Evolutionary conservation across 2,329 filamentous ascomycete genomes (phyloP).

Genomic region (Epichloe brachyelytri): DNA sequence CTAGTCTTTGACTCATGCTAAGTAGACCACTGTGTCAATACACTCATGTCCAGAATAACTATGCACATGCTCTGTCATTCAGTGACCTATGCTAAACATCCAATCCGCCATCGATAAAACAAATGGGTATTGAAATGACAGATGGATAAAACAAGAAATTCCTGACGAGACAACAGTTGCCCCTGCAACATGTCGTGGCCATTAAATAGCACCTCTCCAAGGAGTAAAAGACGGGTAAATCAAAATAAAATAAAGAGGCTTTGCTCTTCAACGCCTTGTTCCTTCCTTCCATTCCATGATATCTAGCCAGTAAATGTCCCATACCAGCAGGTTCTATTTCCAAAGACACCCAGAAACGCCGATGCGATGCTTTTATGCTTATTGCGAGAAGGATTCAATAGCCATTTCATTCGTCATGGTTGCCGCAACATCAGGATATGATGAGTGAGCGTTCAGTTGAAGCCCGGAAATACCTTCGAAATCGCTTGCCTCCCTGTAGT

Average conservation of each 20-base stretch:
- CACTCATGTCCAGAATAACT: too few species aligned
- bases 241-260: neutral
- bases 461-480: conserved; percentile 7
- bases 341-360: conserved; percentile 1
- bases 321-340: neutral
- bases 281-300: conserved; percentile 1
- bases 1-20: too few species aligned
- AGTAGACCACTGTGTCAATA: too few species aligned
- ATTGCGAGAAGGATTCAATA: neutral
- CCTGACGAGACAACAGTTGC: neutral
- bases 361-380: conserved; percentile 1
- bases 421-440: neutral
- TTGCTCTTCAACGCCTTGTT: neutral
- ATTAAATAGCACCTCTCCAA: neutral
- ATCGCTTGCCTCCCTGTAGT: conserved; percentile 5
- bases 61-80: too few species aligned
- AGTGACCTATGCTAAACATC: neutral
- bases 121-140: neutral
- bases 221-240: neutral
- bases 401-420: conserved; percentile 2
- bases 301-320: neutral
- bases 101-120: neutral
- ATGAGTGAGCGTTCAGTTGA: neutral
- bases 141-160: too few species aligned
- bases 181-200: neutral